Conservation (phyloP, 805 yeast genomes). For the Candida xiaguanensis region DNA sequence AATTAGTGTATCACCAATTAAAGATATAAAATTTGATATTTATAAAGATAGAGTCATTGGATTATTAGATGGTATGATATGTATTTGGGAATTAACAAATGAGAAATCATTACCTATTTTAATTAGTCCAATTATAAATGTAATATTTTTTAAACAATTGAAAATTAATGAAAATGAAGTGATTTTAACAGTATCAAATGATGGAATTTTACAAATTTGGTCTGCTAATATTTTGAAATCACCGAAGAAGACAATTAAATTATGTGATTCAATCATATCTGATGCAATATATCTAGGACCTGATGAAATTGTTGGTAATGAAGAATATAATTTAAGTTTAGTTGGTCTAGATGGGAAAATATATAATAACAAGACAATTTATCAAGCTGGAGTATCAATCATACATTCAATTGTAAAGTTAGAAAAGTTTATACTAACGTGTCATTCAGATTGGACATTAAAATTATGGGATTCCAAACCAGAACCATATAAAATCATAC, state of each 20-base stretch:
- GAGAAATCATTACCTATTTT: constrained; percentile 6
- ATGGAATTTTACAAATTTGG: constrained; percentile 31
- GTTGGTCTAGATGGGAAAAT: constrained; percentile 5
- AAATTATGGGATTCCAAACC: constrained; percentile 16
- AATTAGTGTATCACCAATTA: constrained; percentile 37
- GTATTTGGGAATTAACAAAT: constrained; percentile 44
- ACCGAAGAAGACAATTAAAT: constrained; percentile 16
- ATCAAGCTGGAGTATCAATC: background rate
- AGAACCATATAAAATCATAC: constrained; percentile 16
- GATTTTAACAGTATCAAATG: constrained; percentile 18
- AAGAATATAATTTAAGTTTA: background rate
- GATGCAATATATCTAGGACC: constrained; percentile 2
- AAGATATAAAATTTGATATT: constrained; percentile 37
- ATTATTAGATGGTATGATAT: constrained; percentile 45
- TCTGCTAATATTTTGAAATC: constrained; percentile 28
- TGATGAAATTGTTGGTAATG: constrained; percentile 3
- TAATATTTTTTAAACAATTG: constrained; percentile 19
- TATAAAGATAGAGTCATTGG: constrained; percentile 41
- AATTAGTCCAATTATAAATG: constrained; percentile 6
- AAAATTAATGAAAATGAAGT: constrained; percentile 18
- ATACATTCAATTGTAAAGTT: background rate
- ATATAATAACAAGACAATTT: background rate
- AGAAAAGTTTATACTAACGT: constrained; percentile 13
- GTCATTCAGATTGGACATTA: constrained; percentile 22
- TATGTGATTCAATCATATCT: background rate